Conservation (phyloP, 805 yeast genomes). For the Ogataea paradorogensis region DNA sequence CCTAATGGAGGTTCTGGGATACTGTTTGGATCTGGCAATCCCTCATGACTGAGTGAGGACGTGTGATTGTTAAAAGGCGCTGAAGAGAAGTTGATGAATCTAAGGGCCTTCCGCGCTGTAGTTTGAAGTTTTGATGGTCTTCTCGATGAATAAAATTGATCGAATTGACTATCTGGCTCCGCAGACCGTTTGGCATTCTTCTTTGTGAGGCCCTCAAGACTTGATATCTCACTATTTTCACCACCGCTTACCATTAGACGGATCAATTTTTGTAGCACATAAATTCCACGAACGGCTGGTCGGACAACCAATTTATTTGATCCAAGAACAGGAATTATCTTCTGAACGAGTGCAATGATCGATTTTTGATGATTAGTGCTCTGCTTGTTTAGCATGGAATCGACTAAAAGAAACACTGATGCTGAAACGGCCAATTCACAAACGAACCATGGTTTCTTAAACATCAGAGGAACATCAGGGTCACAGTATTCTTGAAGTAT, state of each 20-base stretch:
- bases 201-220: conserved; percentile 13
- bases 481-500: conserved; percentile 19
- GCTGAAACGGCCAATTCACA: conserved; percentile 27
- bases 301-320: conserved; percentile 26
- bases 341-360: conserved; percentile 15
- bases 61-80: neutral
- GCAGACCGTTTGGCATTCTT: neutral
- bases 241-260: conserved; percentile 19
- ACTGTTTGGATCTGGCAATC: neutral
- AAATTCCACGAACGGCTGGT: conserved; percentile 32
- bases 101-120: conserved; percentile 3
- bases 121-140: conserved; percentile 1
- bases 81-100: conserved; percentile 12
- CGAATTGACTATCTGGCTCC: neutral
- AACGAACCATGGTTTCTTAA: conserved; percentile 26
- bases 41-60: neutral
- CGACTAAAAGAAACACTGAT: conserved; percentile 29
- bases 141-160: neutral
- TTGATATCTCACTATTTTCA: conserved; percentile 5
- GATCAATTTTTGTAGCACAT: conserved; percentile 26
- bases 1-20: neutral
- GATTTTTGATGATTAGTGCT: conserved; percentile 18
- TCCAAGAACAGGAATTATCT: conserved; percentile 21
- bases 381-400: conserved; percentile 26
- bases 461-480: conserved; percentile 14